Conservation (phyloP, 2,329 filamentous ascomycete genomes). For the Colletotrichum acutatum region DNA sequence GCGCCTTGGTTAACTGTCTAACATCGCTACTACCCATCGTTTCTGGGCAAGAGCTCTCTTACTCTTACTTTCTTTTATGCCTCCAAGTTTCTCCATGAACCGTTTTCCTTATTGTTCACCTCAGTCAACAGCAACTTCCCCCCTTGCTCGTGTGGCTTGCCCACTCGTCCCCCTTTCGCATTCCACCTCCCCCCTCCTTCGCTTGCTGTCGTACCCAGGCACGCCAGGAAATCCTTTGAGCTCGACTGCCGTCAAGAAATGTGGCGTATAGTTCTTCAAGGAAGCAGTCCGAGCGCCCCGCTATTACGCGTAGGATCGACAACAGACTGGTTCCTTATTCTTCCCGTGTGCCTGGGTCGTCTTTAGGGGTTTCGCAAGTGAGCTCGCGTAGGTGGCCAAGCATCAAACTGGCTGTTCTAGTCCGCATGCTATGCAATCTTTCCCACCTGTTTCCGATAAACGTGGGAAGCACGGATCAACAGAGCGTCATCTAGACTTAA, state of each 20-base stretch:
- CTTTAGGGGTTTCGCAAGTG: neutral
- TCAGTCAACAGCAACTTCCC: neutral
- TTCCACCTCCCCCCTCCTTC: neutral
- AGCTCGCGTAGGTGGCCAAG: neutral
- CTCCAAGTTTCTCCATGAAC: neutral
- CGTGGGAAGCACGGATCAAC: neutral
- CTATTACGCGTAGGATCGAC: neutral
- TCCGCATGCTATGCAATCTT: neutral
- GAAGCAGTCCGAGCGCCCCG: neutral
- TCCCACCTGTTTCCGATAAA: too few species aligned
- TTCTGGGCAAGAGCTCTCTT: neutral
- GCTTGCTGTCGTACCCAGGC: neutral
- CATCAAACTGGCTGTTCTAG: neutral
- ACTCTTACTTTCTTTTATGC: too few species aligned
- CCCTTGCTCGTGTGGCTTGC: neutral
- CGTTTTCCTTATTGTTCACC: slow-evolving; percentile 10
- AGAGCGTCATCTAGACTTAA: neutral
- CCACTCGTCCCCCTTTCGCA: neutral
- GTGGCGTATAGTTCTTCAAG: neutral
- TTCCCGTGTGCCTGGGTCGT: neutral
- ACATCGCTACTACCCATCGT: slow-evolving; percentile 3
- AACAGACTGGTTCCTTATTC: neutral
- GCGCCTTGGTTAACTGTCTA: neutral
- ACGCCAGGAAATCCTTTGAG: neutral
- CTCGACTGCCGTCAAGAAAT: neutral